Percentiles rank a stretch among this genome's conserved stretches.
Conservation (phyloP, 2,329 filamentous ascomycete species). For the Curvularia sp. region DNA sequence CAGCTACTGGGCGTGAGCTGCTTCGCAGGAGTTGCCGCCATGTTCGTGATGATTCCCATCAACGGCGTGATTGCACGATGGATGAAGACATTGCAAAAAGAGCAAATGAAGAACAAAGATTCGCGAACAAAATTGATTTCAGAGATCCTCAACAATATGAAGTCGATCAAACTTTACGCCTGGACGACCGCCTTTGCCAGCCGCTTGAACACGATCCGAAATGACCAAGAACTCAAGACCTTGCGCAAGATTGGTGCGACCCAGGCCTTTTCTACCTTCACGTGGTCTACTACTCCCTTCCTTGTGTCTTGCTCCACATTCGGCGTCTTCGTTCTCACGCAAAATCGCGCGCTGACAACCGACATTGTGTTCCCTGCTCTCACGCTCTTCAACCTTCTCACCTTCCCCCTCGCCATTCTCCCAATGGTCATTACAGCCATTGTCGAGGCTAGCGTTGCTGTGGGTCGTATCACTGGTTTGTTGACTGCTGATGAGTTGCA, state of each 20-base stretch:
- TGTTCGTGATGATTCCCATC: conserved; percentile 96
- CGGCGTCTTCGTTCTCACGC: conserved; percentile 87
- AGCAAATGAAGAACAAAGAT: conserved; percentile 99
- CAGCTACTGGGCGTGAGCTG: conserved; percentile 94
- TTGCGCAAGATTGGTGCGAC: conserved; percentile 94
- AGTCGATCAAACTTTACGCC: conserved; percentile 96
- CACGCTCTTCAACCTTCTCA: conserved; percentile 93
- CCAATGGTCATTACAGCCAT: conserved; percentile 98
- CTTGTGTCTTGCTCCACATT: conserved; percentile 97
- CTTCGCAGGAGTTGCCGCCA: conserved; percentile 91
- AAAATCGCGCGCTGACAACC: conserved; percentile 80
- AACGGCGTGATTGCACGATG: conserved; percentile 90
- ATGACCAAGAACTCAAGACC: conserved; percentile 94
- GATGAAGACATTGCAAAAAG: conserved; percentile 94
- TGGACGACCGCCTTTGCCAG: conserved; percentile 98
- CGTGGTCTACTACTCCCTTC: conserved; percentile 97
- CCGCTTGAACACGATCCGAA: conserved; percentile 93
- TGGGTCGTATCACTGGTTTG: conserved; percentile 82
- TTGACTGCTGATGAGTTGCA: conserved; percentile 90
- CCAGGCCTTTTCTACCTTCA: conserved; percentile 94
- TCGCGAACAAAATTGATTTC: conserved; percentile 90
- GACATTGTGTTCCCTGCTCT: conserved; percentile 94
- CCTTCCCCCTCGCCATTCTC: conserved; percentile 90
- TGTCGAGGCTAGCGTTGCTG: conserved; percentile 93
- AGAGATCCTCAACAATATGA: conserved; percentile 99